A percentile compares a stretch with the other conserved stretches of the same genome.
Evolutionary conservation across 768 basidiomycete species (phyloP).

Genomic region (Coprinellus micaceus): DNA sequence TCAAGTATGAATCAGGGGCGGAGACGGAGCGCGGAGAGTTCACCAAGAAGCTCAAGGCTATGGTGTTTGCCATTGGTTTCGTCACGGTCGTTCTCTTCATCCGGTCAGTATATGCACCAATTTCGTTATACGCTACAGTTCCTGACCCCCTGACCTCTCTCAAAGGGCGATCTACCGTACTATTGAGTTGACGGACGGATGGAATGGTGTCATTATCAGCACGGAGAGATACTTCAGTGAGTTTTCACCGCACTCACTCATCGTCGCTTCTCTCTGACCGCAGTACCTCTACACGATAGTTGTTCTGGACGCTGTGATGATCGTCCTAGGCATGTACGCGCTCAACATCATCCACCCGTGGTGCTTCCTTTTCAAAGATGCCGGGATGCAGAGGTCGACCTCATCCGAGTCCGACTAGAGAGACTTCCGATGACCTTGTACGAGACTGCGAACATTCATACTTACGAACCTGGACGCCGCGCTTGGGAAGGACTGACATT

Average conservation of each 20-base stretch:
- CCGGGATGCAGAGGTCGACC: too few relatives aligned
- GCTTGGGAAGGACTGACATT: too few relatives aligned
- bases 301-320: conserved; percentile 48
- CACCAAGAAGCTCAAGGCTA: conserved; percentile 22
- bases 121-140: background rate
- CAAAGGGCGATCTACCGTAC: conserved; percentile 39
- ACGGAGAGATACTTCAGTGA: conserved; percentile 37
- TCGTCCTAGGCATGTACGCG: conserved; percentile 44
- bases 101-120: conserved; percentile 28
- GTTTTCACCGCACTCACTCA: background rate
- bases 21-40: conserved; percentile 14
- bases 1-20: background rate
- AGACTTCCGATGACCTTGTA: too few relatives aligned
- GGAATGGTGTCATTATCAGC: conserved; percentile 36
- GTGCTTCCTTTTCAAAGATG: conserved; percentile 23
- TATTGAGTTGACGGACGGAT: conserved; percentile 39
- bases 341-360: conserved; percentile 48
- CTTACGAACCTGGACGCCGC: too few relatives aligned
- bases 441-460: too few relatives aligned
- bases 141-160: background rate
- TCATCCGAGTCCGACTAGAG: too few relatives aligned
- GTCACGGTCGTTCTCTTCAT: conserved; percentile 43
- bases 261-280: too few relatives aligned
- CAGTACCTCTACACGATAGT: conserved; percentile 35
- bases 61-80: conserved; percentile 35